These are phyloP conservation scores for Balamuthia mandrillaris DNA, from an alignment of 208 protist genomes.

Conservation along the genomic window DNA sequence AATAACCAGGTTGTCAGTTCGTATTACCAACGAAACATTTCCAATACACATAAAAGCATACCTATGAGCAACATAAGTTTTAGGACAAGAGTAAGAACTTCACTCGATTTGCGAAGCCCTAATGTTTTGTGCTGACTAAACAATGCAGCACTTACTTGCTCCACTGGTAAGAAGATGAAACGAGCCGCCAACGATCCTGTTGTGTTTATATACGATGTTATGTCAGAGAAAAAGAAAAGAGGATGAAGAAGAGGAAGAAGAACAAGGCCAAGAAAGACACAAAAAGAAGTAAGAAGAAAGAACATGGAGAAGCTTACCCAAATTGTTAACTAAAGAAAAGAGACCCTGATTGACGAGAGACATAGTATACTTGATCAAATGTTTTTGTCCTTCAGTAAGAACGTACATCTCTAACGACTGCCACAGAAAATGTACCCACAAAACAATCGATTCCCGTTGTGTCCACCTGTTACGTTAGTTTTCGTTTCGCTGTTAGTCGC, in stretches of 20 bases:
- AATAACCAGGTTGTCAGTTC: too few species aligned
- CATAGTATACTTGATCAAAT: background rate
- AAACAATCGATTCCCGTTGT: background rate
- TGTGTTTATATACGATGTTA: too few species aligned
- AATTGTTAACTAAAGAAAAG: slow-evolving; percentile 7
- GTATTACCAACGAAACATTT: too few species aligned
- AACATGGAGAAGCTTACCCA: background rate
- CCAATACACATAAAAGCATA: background rate
- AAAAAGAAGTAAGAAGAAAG: too few species aligned
- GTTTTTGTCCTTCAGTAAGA: slow-evolving; percentile 12
- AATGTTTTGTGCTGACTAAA: background rate
- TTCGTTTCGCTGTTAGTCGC: too few species aligned
- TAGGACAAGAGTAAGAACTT: background rate
- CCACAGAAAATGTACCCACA: background rate
- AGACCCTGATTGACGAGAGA: background rate
- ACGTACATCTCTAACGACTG: slow-evolving; percentile 18
- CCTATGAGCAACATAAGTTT: background rate
- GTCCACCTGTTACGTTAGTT: too few species aligned
- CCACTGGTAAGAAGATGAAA: background rate
- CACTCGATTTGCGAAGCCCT: background rate
- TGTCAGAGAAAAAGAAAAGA: background rate
- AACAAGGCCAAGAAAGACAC: too few species aligned
- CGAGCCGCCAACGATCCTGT: background rate
- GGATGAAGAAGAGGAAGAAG: background rate
- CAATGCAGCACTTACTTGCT: background rate